phyloP scores from a whole-genome alignment of 768 basidiomycete genomes.

The Boletus coccyginus region DNA sequence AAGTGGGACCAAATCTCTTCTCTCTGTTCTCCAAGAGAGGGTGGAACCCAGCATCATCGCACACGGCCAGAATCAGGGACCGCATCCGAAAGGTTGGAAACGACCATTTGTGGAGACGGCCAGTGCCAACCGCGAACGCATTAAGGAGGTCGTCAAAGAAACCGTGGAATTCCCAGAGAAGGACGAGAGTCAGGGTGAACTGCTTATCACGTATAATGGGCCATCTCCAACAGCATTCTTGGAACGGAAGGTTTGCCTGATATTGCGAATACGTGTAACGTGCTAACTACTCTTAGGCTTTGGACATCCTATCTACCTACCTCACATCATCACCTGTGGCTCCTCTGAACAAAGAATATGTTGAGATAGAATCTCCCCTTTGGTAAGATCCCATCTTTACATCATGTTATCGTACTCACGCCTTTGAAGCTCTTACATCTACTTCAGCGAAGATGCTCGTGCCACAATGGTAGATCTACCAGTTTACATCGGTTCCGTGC shows the following conservation, averaged over 20 bases:
- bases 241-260: slow-evolving; percentile 56
- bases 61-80: slow-evolving; percentile 70
- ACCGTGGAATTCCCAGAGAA: slow-evolving; percentile 93
- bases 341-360: slow-evolving; percentile 85
- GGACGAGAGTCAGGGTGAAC: slow-evolving; percentile 92
- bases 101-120: slow-evolving; percentile 91
- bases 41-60: slow-evolving; percentile 80
- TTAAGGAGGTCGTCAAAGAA: slow-evolving; percentile 53
- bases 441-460: slow-evolving; percentile 74
- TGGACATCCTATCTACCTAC: slow-evolving; percentile 85
- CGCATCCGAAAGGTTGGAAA: slow-evolving; percentile 80
- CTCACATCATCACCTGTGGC: slow-evolving; percentile 82
- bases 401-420: slow-evolving; percentile 11
- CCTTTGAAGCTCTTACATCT: slow-evolving; percentile 70
- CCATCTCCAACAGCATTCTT: slow-evolving; percentile 70
- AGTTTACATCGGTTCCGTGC: slow-evolving; percentile 81
- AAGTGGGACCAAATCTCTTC: slow-evolving; percentile 68
- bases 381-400: slow-evolving; percentile 49
- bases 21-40: slow-evolving; percentile 76
- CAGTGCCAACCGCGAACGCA: slow-evolving; percentile 58
- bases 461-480: slow-evolving; percentile 71
- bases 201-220: slow-evolving; percentile 75
- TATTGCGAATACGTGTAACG: background rate
- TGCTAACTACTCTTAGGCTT: slow-evolving; percentile 47
- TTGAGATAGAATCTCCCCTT: slow-evolving; percentile 87